Percentiles rank a stretch among this genome's conserved stretches.
Conservation (phyloP, 2,329 filamentous ascomycete species). For the Paecilomyces dactylethromorphus region DNA sequence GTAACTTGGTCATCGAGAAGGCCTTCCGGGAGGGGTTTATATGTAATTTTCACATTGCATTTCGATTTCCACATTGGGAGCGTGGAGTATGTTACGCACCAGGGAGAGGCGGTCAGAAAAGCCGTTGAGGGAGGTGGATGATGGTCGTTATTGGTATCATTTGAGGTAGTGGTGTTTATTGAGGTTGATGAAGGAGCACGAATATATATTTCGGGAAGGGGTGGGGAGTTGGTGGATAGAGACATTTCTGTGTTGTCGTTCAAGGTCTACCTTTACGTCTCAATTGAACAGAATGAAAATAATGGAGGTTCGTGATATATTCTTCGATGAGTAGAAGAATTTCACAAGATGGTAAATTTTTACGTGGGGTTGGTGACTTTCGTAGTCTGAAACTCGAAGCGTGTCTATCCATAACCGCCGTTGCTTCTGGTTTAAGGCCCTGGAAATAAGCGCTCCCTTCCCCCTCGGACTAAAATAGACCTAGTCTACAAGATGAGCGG, state of each 20-base stretch:
- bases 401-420: no score
- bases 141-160: background rate
- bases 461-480: no score
- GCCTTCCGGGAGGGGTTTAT: slow-evolving; percentile 46
- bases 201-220: background rate
- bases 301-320: background rate
- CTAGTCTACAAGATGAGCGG: no score
- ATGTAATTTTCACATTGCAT: slow-evolving; percentile 74
- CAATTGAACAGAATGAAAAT: background rate
- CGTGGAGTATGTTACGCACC: slow-evolving; percentile 6
- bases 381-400: no score
- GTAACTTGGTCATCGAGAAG: background rate
- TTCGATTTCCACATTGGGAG: slow-evolving; percentile 32
- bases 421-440: no score
- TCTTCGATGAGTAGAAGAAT: no score
- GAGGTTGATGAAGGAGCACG: background rate
- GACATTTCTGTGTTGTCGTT: background rate
- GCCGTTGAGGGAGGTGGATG: background rate
- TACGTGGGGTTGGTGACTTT: no score
- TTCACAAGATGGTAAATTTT: no score
- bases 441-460: no score
- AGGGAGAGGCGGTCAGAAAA: slow-evolving; percentile 10
- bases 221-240: background rate
- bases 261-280: background rate
- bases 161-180: background rate